Evolutionary conservation across 441 rosid genomes (phyloP).

Genomic region (Omphalea diandra): DNA sequence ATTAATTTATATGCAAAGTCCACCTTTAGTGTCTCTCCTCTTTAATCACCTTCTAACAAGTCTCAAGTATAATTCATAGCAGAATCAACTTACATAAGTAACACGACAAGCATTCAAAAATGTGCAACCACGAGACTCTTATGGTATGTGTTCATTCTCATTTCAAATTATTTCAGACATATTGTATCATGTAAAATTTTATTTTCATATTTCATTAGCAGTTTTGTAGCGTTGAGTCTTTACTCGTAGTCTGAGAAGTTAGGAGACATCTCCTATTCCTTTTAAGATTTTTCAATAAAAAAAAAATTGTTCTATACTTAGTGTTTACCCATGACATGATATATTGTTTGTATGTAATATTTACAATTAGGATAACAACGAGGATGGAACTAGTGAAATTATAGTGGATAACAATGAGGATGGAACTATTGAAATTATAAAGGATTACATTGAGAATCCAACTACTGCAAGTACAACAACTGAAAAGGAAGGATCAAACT

Average conservation of each 20-base stretch:
- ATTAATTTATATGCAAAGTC: background rate
- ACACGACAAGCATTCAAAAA: background rate
- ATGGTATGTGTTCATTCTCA: background rate
- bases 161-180: no score
- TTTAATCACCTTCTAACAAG: no score
- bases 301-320: no score
- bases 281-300: no score
- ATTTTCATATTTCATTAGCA: no score
- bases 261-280: no score
- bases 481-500: slow-evolving; percentile 16
- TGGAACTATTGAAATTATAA: background rate
- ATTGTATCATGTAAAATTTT: no score
- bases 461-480: background rate
- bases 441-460: background rate
- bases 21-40: background rate
- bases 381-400: background rate
- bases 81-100: no score
- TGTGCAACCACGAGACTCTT: background rate
- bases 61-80: no score
- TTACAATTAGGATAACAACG: background rate
- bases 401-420: no score
- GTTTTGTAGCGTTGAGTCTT: no score
- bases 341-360: background rate
- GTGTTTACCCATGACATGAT: background rate
- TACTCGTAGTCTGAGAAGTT: no score